Conservation (phyloP, 1,284 basidiomycete species). For the Malassezia cuniculi region DNA sequence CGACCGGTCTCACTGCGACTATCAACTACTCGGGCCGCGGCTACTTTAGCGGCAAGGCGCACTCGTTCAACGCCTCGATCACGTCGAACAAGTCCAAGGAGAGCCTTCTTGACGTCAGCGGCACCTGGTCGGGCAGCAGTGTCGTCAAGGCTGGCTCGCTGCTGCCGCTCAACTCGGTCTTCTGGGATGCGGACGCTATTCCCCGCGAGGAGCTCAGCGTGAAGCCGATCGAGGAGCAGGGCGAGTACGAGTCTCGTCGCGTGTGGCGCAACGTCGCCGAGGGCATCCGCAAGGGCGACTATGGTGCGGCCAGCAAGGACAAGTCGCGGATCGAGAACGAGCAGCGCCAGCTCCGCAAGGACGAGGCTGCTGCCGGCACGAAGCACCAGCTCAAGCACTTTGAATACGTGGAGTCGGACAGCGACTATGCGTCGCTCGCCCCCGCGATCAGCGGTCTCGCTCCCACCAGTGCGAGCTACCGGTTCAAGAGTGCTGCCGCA, state of each 20-base stretch:
- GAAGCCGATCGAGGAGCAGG: slow-evolving; percentile 54
- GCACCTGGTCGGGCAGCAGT: slow-evolving; percentile 70
- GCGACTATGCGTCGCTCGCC: slow-evolving; percentile 38
- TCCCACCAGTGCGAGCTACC: slow-evolving; percentile 25
- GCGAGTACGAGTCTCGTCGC: slow-evolving; percentile 71
- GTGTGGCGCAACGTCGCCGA: slow-evolving; percentile 78
- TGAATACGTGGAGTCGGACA: slow-evolving; percentile 39
- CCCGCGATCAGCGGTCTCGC: slow-evolving; percentile 30
- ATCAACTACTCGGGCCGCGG: slow-evolving; percentile 77
- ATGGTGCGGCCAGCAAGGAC: slow-evolving; percentile 74
- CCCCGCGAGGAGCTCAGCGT: slow-evolving; percentile 61
- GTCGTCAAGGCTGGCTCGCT: slow-evolving; percentile 45
- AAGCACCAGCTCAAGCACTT: slow-evolving; percentile 54
- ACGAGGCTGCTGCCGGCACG: slow-evolving; percentile 61
- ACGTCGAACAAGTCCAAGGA: slow-evolving; percentile 48
- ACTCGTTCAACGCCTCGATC: slow-evolving; percentile 75
- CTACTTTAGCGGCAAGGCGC: slow-evolving; percentile 83
- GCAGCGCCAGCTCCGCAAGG: slow-evolving; percentile 73
- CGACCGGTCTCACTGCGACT: slow-evolving; percentile 58
- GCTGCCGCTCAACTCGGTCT: slow-evolving; percentile 45
- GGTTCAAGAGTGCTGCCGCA: background rate
- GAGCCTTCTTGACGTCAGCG: slow-evolving; percentile 59
- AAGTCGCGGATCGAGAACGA: slow-evolving; percentile 93
- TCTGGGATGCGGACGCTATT: slow-evolving; percentile 49
- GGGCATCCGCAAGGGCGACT: slow-evolving; percentile 80